These are phyloP conservation scores for Sanguinoderma infundibulare DNA, from an alignment of 1,284 basidiomycete species.

Conservation along the genomic window DNA sequence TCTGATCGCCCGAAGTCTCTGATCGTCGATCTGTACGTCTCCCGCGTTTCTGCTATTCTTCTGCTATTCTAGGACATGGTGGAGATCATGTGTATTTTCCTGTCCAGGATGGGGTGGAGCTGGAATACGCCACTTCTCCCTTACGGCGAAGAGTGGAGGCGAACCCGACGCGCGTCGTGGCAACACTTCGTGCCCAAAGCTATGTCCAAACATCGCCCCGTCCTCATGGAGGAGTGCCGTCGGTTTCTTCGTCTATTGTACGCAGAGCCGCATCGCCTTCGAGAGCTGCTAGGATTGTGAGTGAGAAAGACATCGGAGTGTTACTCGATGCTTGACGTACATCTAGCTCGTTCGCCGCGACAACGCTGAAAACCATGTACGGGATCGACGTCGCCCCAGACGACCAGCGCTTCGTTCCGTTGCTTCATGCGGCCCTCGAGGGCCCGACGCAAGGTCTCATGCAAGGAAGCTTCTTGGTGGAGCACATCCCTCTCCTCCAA, in stretches of 20 bases:
- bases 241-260: slow-evolving; percentile 10
- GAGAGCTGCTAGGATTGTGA: slow-evolving; percentile 8
- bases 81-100: background rate
- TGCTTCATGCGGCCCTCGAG: slow-evolving; percentile 10
- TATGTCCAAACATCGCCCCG: slow-evolving; percentile 7
- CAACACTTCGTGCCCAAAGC: slow-evolving; percentile 9
- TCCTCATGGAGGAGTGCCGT: slow-evolving; percentile 2
- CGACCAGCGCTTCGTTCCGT: slow-evolving; percentile 18
- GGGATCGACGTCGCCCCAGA: slow-evolving; percentile 21
- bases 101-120: slow-evolving; percentile 10
- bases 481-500: slow-evolving; percentile 20
- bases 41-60: too few species aligned
- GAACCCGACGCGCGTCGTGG: slow-evolving; percentile 11
- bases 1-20: slow-evolving; percentile 14
- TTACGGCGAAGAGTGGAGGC: slow-evolving; percentile 12
- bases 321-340: background rate
- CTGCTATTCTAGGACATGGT: too few species aligned
- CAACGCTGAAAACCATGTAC: slow-evolving; percentile 12
- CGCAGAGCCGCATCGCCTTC: slow-evolving; percentile 9
- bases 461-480: slow-evolving; percentile 20
- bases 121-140: slow-evolving; percentile 15
- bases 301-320: too few species aligned
- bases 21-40: slow-evolving; percentile 6
- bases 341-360: slow-evolving; percentile 10
- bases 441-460: slow-evolving; percentile 8